Evolutionary conservation across 805 yeast species (phyloP).

Genomic region (Ogataea sp.): DNA sequence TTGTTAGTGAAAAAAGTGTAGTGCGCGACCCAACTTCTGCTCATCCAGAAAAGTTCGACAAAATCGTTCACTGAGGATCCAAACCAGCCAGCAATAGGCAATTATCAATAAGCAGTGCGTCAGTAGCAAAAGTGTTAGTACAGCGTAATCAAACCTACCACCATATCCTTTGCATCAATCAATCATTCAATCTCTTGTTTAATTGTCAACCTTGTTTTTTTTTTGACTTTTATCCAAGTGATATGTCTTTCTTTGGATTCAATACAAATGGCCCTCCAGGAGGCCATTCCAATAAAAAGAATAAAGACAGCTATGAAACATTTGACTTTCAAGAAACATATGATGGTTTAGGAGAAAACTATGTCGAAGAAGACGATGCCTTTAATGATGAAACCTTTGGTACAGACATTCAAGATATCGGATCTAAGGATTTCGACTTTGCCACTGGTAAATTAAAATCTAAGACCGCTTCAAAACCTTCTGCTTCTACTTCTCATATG

Average conservation of each 20-base stretch:
- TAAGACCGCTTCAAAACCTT: conserved; percentile 1
- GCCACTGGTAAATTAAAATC: conserved; percentile 26
- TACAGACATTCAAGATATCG: conserved; percentile 30
- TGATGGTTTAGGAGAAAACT: conserved; percentile 61
- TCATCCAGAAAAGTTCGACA: neutral
- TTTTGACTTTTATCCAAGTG: neutral
- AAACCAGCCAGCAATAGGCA: too few relatives aligned
- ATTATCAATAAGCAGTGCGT: neutral
- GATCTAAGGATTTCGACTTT: conserved; percentile 60
- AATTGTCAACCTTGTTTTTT: too few relatives aligned
- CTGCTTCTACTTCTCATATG: conserved; percentile 20
- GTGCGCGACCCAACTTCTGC: neutral
- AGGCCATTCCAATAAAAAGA: conserved; percentile 14
- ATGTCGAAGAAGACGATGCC: conserved; percentile 63
- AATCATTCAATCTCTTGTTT: neutral
- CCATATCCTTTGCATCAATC: neutral
- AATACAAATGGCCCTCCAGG: conserved; percentile 37
- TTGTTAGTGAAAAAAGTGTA: too few relatives aligned
- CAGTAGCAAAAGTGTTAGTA: neutral
- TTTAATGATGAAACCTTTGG: conserved; percentile 80
- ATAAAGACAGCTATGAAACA: conserved; percentile 24
- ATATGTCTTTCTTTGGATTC: conserved; percentile 64
- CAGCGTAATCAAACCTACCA: neutral
- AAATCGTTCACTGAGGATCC: neutral
- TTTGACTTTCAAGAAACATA: conserved; percentile 80